Conservation (phyloP, 257 asterid genomes). For the Parsonsia alboflavescens region DNA sequence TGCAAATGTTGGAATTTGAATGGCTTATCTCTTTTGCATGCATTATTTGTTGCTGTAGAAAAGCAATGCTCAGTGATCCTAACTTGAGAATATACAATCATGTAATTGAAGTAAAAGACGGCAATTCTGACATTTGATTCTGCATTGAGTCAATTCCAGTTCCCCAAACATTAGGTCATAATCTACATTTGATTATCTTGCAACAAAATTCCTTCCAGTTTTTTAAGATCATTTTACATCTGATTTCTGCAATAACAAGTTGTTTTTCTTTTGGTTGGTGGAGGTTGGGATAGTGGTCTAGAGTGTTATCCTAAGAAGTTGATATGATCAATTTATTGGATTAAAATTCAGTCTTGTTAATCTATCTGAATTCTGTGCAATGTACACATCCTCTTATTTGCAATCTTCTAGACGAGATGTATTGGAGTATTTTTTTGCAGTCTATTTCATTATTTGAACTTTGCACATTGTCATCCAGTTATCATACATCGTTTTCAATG, state of each 20-base stretch:
- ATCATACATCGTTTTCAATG: slow-evolving; percentile 20
- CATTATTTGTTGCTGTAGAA: slow-evolving; percentile 4
- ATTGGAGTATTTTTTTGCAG: slow-evolving; percentile 8
- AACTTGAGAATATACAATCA: neutral
- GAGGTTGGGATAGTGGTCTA: neutral
- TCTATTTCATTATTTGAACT: slow-evolving; percentile 7
- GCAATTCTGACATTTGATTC: neutral
- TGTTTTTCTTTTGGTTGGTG: neutral
- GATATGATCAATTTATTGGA: neutral
- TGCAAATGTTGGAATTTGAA: neutral
- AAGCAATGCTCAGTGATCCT: neutral
- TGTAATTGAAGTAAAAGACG: neutral
- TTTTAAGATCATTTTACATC: neutral
- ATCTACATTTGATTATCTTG: neutral
- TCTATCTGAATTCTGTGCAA: neutral
- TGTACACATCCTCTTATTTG: slow-evolving; percentile 7
- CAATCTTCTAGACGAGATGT: slow-evolving; percentile 22
- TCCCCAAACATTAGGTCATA: neutral
- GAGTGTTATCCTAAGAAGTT: neutral
- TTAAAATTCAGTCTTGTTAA: neutral
- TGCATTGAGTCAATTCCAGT: neutral
- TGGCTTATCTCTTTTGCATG: slow-evolving; percentile 10
- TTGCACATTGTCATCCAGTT: slow-evolving; percentile 9
- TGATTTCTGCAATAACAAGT: neutral
- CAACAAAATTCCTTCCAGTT: neutral